Evolutionary conservation across 139 green algal species (phyloP).

Genomic region (Zygnema cylindricum): DNA sequence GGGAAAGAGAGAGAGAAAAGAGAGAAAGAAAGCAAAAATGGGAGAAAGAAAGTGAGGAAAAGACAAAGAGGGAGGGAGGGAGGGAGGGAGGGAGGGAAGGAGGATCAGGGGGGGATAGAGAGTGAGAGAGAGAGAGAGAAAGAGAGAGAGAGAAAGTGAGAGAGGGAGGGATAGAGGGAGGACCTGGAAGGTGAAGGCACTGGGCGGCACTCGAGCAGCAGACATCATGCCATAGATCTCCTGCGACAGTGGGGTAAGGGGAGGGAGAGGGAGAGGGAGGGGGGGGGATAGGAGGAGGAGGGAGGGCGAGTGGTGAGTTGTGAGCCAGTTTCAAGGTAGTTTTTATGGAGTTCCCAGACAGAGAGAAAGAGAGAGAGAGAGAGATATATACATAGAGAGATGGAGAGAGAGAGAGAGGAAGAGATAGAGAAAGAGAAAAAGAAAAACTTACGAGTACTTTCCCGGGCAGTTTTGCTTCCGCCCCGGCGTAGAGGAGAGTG

Average conservation of each 20-base stretch:
- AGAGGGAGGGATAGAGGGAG: slow-evolving; percentile 7
- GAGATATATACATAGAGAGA: background rate
- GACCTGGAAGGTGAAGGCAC: slow-evolving; percentile 33
- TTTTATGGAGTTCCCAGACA: too few species aligned
- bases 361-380: background rate
- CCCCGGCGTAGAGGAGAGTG: slow-evolving; percentile 41
- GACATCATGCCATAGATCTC: slow-evolving; percentile 40
- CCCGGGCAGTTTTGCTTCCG: slow-evolving; percentile 31
- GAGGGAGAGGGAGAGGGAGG: too few species aligned
- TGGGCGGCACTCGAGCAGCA: background rate
- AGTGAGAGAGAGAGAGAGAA: slow-evolving; percentile 2
- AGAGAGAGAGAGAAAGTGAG: slow-evolving; percentile 43
- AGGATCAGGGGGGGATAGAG: slow-evolving; percentile 27
- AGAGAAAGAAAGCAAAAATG: too few species aligned
- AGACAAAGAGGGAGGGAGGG: background rate
- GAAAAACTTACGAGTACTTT: slow-evolving; percentile 26
- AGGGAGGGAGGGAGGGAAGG: background rate
- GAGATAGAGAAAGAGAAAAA: background rate
- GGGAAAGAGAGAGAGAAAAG: background rate
- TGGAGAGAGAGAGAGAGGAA: background rate
- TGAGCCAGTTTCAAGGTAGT: too few species aligned
- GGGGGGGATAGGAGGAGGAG: too few species aligned
- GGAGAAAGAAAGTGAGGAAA: too few species aligned
- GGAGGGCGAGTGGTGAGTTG: too few species aligned
- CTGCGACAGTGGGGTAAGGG: slow-evolving; percentile 1